phyloP scores from a whole-genome alignment of 768 basidiomycete genomes.

The Kwoniella newhampshirensis region DNA sequence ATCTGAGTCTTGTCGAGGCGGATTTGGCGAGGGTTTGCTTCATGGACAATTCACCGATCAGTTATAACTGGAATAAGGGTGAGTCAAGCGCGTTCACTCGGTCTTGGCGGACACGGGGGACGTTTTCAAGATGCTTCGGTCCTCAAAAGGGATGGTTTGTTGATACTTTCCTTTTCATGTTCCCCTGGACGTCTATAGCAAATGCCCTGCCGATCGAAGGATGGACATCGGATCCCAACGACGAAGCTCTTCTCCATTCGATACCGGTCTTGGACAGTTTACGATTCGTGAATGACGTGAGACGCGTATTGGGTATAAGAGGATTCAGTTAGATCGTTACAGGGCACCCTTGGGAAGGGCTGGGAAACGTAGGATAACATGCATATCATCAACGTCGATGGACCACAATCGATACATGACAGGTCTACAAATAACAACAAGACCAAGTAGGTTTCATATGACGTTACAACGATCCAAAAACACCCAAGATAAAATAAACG shows the following conservation, averaged over 20 bases:
- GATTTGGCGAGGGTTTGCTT: slow-evolving; percentile 93
- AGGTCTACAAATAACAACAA: slow-evolving; percentile 10
- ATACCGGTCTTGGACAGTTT: slow-evolving; percentile 93
- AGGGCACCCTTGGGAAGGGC: no score
- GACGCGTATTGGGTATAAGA: slow-evolving; percentile 77
- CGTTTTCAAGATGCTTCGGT: no score
- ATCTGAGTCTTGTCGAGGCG: slow-evolving; percentile 78
- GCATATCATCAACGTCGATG: slow-evolving; percentile 1
- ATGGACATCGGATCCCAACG: slow-evolving; percentile 95
- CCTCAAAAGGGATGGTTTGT: no score
- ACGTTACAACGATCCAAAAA: slow-evolving; percentile 1
- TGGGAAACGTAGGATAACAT: no score
- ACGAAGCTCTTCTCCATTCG: slow-evolving; percentile 93
- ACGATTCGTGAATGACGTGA: slow-evolving; percentile 92
- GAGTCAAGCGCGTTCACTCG: slow-evolving; percentile 48
- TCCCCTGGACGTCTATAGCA: no score
- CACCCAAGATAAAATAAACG: neutral
- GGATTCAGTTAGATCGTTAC: slow-evolving; percentile 46
- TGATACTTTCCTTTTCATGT: neutral
- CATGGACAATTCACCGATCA: slow-evolving; percentile 91
- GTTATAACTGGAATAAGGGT: slow-evolving; percentile 93
- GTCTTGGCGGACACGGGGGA: no score
- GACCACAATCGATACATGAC: neutral
- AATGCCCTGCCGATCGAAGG: slow-evolving; percentile 99
- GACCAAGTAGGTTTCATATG: neutral